Conservation (phyloP, 202 grass and related monocot genomes). For the Digitaria exilis region DNA sequence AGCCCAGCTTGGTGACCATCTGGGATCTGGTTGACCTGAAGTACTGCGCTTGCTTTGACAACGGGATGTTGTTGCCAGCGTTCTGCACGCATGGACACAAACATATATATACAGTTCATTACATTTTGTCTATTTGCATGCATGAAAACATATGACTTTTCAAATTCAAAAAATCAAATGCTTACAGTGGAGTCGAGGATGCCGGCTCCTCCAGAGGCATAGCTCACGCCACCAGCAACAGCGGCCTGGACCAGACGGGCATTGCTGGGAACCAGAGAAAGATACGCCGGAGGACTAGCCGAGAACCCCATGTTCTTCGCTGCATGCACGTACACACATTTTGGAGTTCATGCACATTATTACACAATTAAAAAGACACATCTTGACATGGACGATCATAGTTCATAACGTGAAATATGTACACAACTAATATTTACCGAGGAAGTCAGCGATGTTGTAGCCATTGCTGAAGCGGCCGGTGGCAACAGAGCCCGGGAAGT, state of each 20-base stretch:
- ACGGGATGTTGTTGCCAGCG: not conserved
- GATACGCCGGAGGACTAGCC: slow-evolving; percentile 42
- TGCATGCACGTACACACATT: not conserved
- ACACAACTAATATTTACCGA: not conserved
- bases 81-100: not conserved
- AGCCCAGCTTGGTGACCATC: not conserved
- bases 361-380: not conserved
- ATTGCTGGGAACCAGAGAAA: not conserved
- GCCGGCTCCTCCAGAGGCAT: slow-evolving; percentile 56
- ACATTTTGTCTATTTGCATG: not conserved
- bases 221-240: slow-evolving; percentile 36
- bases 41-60: no score
- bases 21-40: not conserved
- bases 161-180: not conserved
- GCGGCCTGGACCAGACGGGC: not conserved
- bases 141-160: not conserved
- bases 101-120: not conserved
- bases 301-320: slow-evolving; percentile 35
- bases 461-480: slow-evolving; percentile 55
- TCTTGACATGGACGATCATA: not conserved
- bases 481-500: slow-evolving; percentile 29
- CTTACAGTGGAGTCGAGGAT: slow-evolving; percentile 57
- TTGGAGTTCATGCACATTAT: not conserved
- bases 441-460: slow-evolving; percentile 36
- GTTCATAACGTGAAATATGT: not conserved